Conservation (phyloP, 2,329 filamentous ascomycete genomes). For the Aspergillus pseudoviridinutans region DNA sequence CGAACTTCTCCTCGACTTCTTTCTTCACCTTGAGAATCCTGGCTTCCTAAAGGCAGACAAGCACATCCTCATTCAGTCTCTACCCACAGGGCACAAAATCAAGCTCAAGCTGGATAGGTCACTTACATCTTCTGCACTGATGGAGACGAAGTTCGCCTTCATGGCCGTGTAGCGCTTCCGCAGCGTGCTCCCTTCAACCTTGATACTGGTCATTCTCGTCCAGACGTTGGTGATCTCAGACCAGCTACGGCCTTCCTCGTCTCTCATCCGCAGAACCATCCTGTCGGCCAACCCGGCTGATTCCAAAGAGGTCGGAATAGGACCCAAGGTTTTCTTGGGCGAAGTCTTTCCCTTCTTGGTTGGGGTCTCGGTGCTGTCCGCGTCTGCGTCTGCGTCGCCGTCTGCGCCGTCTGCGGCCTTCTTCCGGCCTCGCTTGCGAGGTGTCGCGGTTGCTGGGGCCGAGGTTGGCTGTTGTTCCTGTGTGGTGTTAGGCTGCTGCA, state of each 20-base stretch:
- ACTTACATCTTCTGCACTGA: slow-evolving; percentile 35
- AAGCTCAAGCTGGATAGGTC: background rate
- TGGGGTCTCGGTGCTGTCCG: background rate
- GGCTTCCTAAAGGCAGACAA: slow-evolving; percentile 17
- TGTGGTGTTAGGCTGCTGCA: background rate
- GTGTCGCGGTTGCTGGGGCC: slow-evolving; percentile 4
- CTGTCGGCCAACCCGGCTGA: slow-evolving; percentile 17
- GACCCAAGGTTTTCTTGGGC: slow-evolving; percentile 6
- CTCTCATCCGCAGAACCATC: slow-evolving; percentile 27
- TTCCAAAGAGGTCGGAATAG: slow-evolving; percentile 22
- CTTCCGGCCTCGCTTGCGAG: slow-evolving; percentile 22
- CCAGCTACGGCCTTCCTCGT: slow-evolving; percentile 23
- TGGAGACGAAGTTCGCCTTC: slow-evolving; percentile 37
- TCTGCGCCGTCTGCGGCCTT: background rate
- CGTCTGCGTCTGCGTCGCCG: background rate
- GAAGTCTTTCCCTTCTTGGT: slow-evolving; percentile 13
- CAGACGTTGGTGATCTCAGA: slow-evolving; percentile 23
- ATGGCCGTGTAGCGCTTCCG: slow-evolving; percentile 37
- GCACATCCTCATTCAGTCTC: background rate
- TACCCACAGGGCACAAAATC: background rate
- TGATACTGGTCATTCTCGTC: slow-evolving; percentile 25
- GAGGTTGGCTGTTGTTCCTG: background rate
- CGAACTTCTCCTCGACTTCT: slow-evolving; percentile 38
- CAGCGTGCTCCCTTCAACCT: slow-evolving; percentile 32
- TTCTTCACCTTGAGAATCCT: slow-evolving; percentile 34